These are phyloP conservation scores for Fusarium odoratissimum DNA, from an alignment of 2,329 filamentous ascomycete genomes.

Conservation along the genomic window DNA sequence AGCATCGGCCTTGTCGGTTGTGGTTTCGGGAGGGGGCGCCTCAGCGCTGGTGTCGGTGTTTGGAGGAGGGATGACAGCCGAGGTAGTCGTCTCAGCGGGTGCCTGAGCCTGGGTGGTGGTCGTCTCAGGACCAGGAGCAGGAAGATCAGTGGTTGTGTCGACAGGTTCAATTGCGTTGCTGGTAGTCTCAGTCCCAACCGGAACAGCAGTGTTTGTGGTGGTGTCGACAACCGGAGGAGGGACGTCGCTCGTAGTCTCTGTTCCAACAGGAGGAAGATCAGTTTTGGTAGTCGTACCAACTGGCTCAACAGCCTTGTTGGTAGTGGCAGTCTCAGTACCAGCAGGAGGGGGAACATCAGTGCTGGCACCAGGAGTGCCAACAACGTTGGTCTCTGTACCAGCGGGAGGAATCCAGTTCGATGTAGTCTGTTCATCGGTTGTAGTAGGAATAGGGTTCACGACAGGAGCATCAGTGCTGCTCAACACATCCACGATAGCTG, in stretches of 20 bases:
- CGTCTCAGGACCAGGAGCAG: background rate
- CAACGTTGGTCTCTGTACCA: background rate
- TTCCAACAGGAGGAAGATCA: background rate
- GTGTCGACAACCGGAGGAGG: background rate
- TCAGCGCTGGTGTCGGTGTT: background rate
- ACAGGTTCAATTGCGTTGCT: background rate
- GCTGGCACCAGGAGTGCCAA: background rate
- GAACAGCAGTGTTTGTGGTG: background rate
- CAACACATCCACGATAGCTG: background rate
- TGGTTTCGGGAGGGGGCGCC: background rate
- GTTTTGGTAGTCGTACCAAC: background rate
- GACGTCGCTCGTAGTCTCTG: background rate
- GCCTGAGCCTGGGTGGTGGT: background rate
- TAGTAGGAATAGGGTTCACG: background rate
- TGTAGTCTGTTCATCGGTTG: background rate
- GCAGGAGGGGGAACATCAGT: background rate
- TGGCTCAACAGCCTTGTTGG: background rate
- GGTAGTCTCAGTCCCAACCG: background rate
- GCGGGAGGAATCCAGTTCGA: slow-evolving; percentile 2
- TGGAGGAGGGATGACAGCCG: background rate
- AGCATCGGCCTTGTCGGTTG: background rate
- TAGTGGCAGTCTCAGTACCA: background rate
- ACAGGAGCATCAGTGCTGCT: background rate
- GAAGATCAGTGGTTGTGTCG: background rate
- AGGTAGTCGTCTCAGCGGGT: background rate